Conservation (phyloP, 169 alveolate species). For the Plasmodium knowlesi region DNA sequence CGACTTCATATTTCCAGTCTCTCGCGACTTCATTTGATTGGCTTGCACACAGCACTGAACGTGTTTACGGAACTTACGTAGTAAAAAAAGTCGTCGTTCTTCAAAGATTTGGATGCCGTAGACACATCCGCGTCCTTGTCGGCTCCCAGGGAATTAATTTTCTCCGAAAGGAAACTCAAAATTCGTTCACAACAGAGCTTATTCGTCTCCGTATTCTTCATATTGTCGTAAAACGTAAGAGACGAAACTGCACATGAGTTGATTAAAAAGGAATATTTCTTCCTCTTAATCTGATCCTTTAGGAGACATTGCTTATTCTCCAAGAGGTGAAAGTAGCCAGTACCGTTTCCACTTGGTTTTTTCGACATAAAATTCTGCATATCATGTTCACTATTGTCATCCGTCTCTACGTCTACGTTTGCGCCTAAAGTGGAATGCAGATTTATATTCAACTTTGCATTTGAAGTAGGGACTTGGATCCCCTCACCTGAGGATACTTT, state of each 20-base stretch:
- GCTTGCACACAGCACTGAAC: conserved; percentile 37
- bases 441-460: not conserved
- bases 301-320: conserved; percentile 21
- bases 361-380: not conserved
- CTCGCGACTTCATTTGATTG: conserved; percentile 28
- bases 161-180: conserved; percentile 19
- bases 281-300: not conserved
- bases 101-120: conserved; percentile 49
- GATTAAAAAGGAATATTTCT: conserved; percentile 27
- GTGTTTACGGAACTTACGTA: conserved; percentile 39
- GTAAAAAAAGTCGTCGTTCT: conserved; percentile 42
- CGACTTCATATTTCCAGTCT: too few relatives aligned
- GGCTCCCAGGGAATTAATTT: conserved; percentile 4
- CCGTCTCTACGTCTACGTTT: not conserved
- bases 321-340: conserved; percentile 33
- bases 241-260: conserved; percentile 42
- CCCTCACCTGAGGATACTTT: not conserved
- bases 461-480: not conserved
- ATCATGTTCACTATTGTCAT: not conserved
- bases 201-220: conserved; percentile 63
- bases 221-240: conserved; percentile 48
- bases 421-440: not conserved
- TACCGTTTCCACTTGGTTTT: not conserved
- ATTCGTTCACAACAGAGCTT: conserved; percentile 56
- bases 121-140: conserved; percentile 62